These are phyloP conservation scores for Atractiella rhizophila DNA, from an alignment of 768 basidiomycete genomes.

Conservation along the genomic window DNA sequence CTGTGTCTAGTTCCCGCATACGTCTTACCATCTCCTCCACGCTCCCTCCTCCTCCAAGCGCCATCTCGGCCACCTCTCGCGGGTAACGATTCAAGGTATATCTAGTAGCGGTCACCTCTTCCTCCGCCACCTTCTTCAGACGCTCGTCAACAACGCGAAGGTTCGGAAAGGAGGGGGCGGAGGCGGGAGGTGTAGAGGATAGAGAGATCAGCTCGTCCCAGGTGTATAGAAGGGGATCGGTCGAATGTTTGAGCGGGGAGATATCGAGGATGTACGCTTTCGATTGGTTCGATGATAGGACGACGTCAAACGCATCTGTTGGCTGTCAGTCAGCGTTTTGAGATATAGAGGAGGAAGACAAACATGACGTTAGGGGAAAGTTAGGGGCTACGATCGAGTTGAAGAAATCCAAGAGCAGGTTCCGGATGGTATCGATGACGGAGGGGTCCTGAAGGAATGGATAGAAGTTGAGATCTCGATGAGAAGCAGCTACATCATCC, in stretches of 20 bases:
- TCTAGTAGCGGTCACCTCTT: too few species aligned
- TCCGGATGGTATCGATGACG: slow-evolving; percentile 32
- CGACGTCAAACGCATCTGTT: slow-evolving; percentile 59
- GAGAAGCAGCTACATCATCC: slow-evolving; percentile 39
- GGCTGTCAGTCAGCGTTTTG: neutral
- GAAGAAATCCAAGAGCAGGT: slow-evolving; percentile 40
- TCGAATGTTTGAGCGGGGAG: slow-evolving; percentile 59
- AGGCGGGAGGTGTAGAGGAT: slow-evolving; percentile 23
- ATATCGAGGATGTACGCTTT: slow-evolving; percentile 69
- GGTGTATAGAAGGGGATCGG: slow-evolving; percentile 65
- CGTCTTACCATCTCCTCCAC: too few species aligned
- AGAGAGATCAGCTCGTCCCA: slow-evolving; percentile 43
- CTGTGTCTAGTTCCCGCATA: too few species aligned
- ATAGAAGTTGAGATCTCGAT: slow-evolving; percentile 60
- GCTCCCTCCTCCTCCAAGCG: too few species aligned
- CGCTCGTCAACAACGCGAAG: too few species aligned
- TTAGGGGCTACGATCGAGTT: slow-evolving; percentile 34
- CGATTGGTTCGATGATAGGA: slow-evolving; percentile 54
- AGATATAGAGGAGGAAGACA: slow-evolving; percentile 15
- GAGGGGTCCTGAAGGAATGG: slow-evolving; percentile 46
- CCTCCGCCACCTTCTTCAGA: too few species aligned
- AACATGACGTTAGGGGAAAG: slow-evolving; percentile 46
- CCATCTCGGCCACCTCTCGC: too few species aligned
- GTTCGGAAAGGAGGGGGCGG: too few species aligned
- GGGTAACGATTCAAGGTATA: too few species aligned